Evolutionary conservation across 192 early-diverging fungal species (phyloP).

Genomic region (Backusella mclennaniae): DNA sequence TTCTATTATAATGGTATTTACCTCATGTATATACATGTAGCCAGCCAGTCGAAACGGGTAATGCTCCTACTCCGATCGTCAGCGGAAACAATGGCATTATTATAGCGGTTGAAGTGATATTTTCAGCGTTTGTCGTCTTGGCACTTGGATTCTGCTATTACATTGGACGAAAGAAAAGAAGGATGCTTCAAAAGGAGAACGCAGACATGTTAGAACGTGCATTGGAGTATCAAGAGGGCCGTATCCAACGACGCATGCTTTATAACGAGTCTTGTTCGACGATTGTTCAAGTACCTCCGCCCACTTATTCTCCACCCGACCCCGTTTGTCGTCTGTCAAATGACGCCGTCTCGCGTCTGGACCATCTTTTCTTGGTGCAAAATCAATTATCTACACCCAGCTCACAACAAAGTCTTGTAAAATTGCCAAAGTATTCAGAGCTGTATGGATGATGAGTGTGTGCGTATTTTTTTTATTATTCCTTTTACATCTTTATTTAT

Average conservation of each 20-base stretch:
- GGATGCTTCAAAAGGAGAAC: neutral
- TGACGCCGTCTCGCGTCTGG: neutral
- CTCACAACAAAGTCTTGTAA: neutral
- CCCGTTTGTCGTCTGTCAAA: neutral
- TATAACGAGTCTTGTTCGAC: neutral
- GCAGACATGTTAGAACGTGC: neutral
- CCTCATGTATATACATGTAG: neutral
- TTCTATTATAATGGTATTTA: neutral
- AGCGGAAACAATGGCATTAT: neutral
- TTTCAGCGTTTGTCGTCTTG: neutral
- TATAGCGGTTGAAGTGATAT: neutral
- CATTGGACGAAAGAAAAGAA: neutral
- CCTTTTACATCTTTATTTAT: neutral
- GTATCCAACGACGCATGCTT: neutral
- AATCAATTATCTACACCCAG: neutral
- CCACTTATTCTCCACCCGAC: conserved; percentile 10
- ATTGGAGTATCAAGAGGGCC: neutral
- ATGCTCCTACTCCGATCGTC: neutral
- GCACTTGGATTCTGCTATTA: neutral
- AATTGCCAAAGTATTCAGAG: conserved; percentile 13
- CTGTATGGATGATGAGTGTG: neutral
- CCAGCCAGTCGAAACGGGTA: neutral
- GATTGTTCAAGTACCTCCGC: neutral
- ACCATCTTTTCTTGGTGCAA: neutral
- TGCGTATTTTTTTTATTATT: neutral